Conservation (phyloP, 768 basidiomycete species). For the Porphyrellus cyaneotinctus region DNA sequence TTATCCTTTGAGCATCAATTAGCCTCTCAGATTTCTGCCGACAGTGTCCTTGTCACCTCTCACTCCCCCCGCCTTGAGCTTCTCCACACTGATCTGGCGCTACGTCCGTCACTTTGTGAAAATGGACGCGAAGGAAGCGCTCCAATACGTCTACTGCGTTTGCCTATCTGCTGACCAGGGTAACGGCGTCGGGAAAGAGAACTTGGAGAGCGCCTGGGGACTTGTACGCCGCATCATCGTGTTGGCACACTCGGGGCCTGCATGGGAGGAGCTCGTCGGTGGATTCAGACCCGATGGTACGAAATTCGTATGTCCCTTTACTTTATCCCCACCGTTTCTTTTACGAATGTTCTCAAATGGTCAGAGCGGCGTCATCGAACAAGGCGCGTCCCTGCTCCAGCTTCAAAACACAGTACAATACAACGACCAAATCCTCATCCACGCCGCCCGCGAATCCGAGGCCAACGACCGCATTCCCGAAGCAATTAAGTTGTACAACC, state of each 20-base stretch:
- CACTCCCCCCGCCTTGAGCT: slow-evolving; percentile 67
- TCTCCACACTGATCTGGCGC: slow-evolving; percentile 85
- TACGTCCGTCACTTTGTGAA: slow-evolving; percentile 91
- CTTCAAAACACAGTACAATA: slow-evolving; percentile 64
- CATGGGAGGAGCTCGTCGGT: slow-evolving; percentile 94
- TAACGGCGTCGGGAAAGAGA: slow-evolving; percentile 72
- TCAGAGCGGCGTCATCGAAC: slow-evolving; percentile 88
- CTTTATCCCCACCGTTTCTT: not conserved
- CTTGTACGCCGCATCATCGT: slow-evolving; percentile 76
- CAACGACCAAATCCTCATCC: slow-evolving; percentile 77
- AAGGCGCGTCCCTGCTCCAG: slow-evolving; percentile 70
- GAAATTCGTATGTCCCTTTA: slow-evolving; percentile 61
- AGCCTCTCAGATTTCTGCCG: not conserved
- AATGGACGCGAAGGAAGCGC: slow-evolving; percentile 88
- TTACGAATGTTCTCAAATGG: not conserved
- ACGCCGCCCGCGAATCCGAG: slow-evolving; percentile 78
- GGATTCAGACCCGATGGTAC: slow-evolving; percentile 86
- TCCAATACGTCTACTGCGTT: slow-evolving; percentile 92
- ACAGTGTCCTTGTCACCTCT: slow-evolving; percentile 68
- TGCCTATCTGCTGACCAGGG: slow-evolving; percentile 72
- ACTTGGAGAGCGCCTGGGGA: slow-evolving; percentile 78
- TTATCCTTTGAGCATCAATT: not conserved
- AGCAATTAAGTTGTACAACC: slow-evolving; percentile 93
- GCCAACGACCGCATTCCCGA: slow-evolving; percentile 82
- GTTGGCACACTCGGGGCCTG: slow-evolving; percentile 69